These are phyloP conservation scores for Quercus tomentella DNA, from an alignment of 331 rosid genomes.

Conservation along the genomic window DNA sequence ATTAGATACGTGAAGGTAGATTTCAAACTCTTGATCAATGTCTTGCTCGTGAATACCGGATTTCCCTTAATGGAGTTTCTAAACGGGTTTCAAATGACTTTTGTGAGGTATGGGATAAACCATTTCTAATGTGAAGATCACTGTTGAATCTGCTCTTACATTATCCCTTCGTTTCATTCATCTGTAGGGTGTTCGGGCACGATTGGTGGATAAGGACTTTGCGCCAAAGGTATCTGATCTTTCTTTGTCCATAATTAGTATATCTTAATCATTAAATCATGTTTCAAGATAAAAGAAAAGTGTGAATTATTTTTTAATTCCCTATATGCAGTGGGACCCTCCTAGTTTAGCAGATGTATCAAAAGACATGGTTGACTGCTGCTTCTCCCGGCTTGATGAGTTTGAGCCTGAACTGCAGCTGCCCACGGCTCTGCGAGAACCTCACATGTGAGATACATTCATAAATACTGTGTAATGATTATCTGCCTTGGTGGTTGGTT, in stretches of 20 bases:
- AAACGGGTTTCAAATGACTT: constrained; percentile 65
- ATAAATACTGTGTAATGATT: constrained; percentile 3
- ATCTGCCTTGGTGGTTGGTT: constrained; percentile 1
- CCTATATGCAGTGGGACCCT: constrained; percentile 82
- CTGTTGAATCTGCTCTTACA: background rate
- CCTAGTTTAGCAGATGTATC: constrained; percentile 65
- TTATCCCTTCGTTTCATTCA: constrained; percentile 6
- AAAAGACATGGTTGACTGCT: constrained; percentile 71
- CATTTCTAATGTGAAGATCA: background rate
- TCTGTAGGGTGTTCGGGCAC: constrained; percentile 77
- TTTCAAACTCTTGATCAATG: constrained; percentile 84
- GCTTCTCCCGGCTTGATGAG: constrained; percentile 58
- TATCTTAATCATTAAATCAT: background rate
- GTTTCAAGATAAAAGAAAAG: background rate
- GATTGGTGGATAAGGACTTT: constrained; percentile 85
- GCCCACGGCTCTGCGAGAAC: constrained; percentile 77
- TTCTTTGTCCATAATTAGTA: constrained; percentile 6
- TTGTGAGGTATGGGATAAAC: constrained; percentile 56
- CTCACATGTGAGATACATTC: constrained; percentile 47
- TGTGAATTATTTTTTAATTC: constrained; percentile 8
- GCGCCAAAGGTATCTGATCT: constrained; percentile 68
- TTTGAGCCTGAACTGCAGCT: constrained; percentile 62
- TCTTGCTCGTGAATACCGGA: constrained; percentile 79
- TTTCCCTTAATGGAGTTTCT: constrained; percentile 59
- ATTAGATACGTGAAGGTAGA: constrained; percentile 93